These are phyloP conservation scores for Eragrostis nindensis DNA, from an alignment of 176 grass and related monocot species.

Conservation along the genomic window DNA sequence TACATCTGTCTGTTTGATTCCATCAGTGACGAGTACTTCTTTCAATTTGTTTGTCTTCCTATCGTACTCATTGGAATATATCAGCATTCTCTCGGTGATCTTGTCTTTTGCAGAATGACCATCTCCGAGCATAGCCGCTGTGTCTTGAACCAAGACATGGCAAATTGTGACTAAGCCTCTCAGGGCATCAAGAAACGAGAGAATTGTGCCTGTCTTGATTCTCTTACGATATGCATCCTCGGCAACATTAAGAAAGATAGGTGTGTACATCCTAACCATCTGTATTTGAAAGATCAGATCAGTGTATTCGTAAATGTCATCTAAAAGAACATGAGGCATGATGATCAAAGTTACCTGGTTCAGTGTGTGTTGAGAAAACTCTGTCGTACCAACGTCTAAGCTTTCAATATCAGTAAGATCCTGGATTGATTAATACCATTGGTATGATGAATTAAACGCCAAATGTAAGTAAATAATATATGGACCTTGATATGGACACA, in stretches of 20 bases:
- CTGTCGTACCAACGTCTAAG: neutral
- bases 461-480: neutral
- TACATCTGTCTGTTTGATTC: too few species aligned
- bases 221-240: neutral
- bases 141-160: neutral
- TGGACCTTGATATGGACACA: too few species aligned
- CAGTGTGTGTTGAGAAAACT: neutral
- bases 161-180: neutral
- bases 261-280: constrained; percentile 10
- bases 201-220: neutral
- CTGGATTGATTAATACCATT: neutral
- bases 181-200: neutral
- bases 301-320: neutral
- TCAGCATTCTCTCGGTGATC: neutral
- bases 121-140: neutral
- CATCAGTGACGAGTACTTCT: neutral
- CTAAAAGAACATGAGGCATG: neutral
- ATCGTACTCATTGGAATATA: neutral
- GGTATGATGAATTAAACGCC: neutral
- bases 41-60: neutral
- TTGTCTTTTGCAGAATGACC: neutral
- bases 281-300: neutral
- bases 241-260: neutral
- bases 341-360: constrained; percentile 15
- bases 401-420: neutral